Evolutionary conservation across 257 asterid species (phyloP).

Genomic region (Apocynum venetum): DNA sequence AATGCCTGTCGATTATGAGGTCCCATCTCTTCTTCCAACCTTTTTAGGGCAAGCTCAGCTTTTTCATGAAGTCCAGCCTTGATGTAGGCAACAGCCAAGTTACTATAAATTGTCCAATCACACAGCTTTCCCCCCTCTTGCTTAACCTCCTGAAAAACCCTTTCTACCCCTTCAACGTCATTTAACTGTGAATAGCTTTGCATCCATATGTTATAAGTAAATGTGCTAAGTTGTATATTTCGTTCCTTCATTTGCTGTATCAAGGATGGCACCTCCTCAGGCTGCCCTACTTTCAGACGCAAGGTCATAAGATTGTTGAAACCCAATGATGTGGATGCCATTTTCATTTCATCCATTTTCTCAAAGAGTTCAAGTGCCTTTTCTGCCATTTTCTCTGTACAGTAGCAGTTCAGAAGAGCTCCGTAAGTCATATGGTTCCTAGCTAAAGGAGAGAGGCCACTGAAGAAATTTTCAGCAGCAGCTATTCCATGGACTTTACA

Average conservation of each 20-base stretch:
- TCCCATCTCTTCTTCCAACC: constrained; percentile 52
- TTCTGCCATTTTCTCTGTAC: constrained; percentile 51
- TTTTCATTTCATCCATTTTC: constrained; percentile 44
- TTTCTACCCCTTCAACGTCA: constrained; percentile 67
- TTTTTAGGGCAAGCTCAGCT: constrained; percentile 55
- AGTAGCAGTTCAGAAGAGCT: constrained; percentile 67
- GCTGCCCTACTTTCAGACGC: constrained; percentile 47
- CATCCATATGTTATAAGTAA: constrained; percentile 66
- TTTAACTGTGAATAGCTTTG: constrained; percentile 39
- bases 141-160: constrained; percentile 69
- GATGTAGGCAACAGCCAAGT: constrained; percentile 55
- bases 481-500: constrained; percentile 56
- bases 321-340: constrained; percentile 36
- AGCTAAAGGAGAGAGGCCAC: constrained; percentile 32
- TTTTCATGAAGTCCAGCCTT: constrained; percentile 54
- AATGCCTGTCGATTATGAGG: constrained; percentile 46
- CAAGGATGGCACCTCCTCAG: constrained; percentile 47
- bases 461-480: constrained; percentile 72
- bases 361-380: constrained; percentile 48
- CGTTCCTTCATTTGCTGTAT: constrained; percentile 57
- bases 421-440: constrained; percentile 52
- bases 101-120: constrained; percentile 73
- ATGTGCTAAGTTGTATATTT: constrained; percentile 40
- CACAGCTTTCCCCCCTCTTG: constrained; percentile 37
- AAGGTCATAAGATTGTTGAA: constrained; percentile 62